Base-by-base conservation (phyloP, 1,284 basidiomycete genomes). In the Austroboletus novae-zelandiae region DNA sequence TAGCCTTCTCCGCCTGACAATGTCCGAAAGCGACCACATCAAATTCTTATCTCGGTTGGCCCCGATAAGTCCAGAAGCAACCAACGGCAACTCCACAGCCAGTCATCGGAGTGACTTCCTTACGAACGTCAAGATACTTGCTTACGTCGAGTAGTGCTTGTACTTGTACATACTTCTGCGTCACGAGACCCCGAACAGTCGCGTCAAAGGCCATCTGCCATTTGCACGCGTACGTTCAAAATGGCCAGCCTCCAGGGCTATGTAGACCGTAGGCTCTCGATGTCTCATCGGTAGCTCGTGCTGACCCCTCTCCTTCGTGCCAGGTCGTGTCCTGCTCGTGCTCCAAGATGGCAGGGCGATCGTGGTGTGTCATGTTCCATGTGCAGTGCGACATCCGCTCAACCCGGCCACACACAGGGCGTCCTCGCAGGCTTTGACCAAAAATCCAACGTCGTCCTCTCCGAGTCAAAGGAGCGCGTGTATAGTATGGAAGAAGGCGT, bases 281-380 rank as follows among this genome's bases (percentile, higher is more conserved):
- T 4, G 11, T 9, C 37, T 5, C 40, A 58, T 50, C 31, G 41
- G 10, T 9, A 40, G n/a, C 36, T 64, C 40, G 17, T 45, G 4
- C 18, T 53, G 30, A 61, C 32, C 32, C n/a, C 10, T 20, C 27
- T n/a, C 29, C 32, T 15, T 15, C 36, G 40, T 11, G 18, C 34
- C 13, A 68, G 66, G 84, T 65, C 87, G 83, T 66, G 93, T 96
- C 57, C 78, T 94, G 46, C 81, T 95, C 61, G 79, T 95, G 57
- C 85, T 94, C 32, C 93, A 96, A 75, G 93, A 97, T 69, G 93
- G 94, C 48, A 82, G 94, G 59, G 82, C 86, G 35, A 94, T 96
- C 65, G 81, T 91, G 62, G 89, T 90, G 25, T 14, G 59, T 47
- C 56, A 3, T 11, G 18, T 27, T 29, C 31, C 15, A 35, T 14